Conservation (phyloP, 73 alveolate species). For the Effrenium voratum region DNA sequence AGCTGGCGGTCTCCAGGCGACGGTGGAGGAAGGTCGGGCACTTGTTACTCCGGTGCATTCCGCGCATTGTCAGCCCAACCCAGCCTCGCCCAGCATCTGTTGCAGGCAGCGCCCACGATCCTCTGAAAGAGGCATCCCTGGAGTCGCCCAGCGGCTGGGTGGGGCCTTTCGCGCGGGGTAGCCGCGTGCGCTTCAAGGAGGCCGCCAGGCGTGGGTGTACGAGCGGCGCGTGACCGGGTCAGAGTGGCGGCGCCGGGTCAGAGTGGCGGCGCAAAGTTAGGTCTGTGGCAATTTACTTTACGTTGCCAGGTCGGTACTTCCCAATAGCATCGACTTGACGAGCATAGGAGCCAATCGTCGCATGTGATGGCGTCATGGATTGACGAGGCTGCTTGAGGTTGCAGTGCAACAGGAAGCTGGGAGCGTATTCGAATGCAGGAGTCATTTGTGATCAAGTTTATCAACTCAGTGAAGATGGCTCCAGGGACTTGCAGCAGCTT, state of each 20-base stretch:
- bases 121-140: slow-evolving; percentile 60
- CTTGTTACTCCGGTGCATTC: no score
- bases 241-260: no score
- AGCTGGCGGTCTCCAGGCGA: slow-evolving; percentile 55
- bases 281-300: no score
- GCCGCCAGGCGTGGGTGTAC: slow-evolving; percentile 41
- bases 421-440: slow-evolving; percentile 11
- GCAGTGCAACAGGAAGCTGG: no score
- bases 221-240: no score
- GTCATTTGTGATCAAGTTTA: slow-evolving; percentile 60
- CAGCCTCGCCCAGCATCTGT: not conserved
- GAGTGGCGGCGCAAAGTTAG: no score
- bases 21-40: slow-evolving; percentile 64
- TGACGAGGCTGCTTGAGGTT: not conserved
- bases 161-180: slow-evolving; percentile 67
- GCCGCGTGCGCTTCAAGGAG: slow-evolving; percentile 86
- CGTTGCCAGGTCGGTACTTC: slow-evolving; percentile 83
- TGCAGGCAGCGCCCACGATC: slow-evolving; percentile 41
- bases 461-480: slow-evolving; percentile 52
- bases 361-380: not conserved
- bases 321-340: slow-evolving; percentile 24
- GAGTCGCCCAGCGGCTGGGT: slow-evolving; percentile 74
- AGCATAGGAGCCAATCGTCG: slow-evolving; percentile 36
- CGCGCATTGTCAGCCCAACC: not conserved
- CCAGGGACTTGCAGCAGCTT: slow-evolving; percentile 73